Evolutionary conservation across 106 monocot genomes (phyloP).

Genomic region (Dendrobium officinale): DNA sequence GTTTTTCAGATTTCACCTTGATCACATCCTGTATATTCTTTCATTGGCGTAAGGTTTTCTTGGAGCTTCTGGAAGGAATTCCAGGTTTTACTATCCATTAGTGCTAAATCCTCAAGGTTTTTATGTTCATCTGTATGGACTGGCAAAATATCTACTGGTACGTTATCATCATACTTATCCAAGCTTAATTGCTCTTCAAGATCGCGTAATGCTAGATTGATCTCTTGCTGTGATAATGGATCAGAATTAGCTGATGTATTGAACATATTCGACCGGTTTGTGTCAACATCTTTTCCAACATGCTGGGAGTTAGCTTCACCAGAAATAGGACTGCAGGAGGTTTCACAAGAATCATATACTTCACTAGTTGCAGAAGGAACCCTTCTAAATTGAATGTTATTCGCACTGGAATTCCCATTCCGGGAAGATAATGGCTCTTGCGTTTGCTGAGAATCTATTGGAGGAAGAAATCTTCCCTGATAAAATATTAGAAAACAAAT

Average conservation of each 20-base stretch:
- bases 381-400: background rate
- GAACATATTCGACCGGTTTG: background rate
- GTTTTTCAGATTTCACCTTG: background rate
- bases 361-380: background rate
- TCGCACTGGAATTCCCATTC: background rate
- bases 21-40: background rate
- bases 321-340: constrained; percentile 1
- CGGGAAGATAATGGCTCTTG: background rate
- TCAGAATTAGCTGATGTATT: background rate
- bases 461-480: constrained; percentile 10
- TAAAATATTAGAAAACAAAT: background rate
- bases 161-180: constrained; percentile 8
- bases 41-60: background rate
- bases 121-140: background rate
- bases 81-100: background rate
- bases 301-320: constrained; percentile 6
- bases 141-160: background rate
- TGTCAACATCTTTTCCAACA: background rate
- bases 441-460: background rate
- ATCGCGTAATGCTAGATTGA: constrained; percentile 4
- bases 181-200: constrained; percentile 11
- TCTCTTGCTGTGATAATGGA: background rate
- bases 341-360: background rate
- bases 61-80: background rate
- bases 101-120: background rate